Conservation (phyloP, 2,329 filamentous ascomycete genomes). For the Fusarium burgessii region DNA sequence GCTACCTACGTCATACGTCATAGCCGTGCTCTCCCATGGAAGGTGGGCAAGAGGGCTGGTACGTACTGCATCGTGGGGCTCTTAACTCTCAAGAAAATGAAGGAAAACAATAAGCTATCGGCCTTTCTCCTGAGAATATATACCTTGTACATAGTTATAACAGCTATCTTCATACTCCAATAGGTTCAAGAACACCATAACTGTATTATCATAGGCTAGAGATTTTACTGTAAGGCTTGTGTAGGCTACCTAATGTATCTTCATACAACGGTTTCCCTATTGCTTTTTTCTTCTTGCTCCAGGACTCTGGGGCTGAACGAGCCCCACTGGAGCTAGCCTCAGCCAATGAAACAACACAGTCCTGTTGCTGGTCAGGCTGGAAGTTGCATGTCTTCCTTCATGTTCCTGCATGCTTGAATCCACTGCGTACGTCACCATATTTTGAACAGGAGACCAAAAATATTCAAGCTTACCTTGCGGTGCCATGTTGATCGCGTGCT, state of each 20-base stretch:
- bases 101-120: too few species aligned
- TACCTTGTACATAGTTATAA: too few species aligned
- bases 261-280: too few species aligned
- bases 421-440: conserved; percentile 44
- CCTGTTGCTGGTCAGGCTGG: conserved; percentile 24
- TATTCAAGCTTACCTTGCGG: neutral
- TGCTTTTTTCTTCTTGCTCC: too few species aligned
- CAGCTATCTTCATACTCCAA: too few species aligned
- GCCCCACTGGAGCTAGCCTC: conserved; percentile 9
- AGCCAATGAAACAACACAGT: conserved; percentile 20
- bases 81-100: conserved; percentile 3
- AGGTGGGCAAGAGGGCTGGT: conserved; percentile 22
- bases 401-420: conserved; percentile 44
- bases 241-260: too few species aligned
- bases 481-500: conserved; percentile 31
- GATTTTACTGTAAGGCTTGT: too few species aligned
- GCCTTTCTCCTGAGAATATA: too few species aligned
- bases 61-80: conserved; percentile 35
- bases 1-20: conserved; percentile 43
- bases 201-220: too few species aligned
- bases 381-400: conserved; percentile 31
- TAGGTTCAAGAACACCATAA: too few species aligned
- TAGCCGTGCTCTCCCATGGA: conserved; percentile 24
- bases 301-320: neutral
- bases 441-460: conserved; percentile 11